Percentiles rank a stretch among this genome's conserved stretches.
Conservation (phyloP, 1,284 basidiomycete genomes). For the Clitocybe nebularis region DNA sequence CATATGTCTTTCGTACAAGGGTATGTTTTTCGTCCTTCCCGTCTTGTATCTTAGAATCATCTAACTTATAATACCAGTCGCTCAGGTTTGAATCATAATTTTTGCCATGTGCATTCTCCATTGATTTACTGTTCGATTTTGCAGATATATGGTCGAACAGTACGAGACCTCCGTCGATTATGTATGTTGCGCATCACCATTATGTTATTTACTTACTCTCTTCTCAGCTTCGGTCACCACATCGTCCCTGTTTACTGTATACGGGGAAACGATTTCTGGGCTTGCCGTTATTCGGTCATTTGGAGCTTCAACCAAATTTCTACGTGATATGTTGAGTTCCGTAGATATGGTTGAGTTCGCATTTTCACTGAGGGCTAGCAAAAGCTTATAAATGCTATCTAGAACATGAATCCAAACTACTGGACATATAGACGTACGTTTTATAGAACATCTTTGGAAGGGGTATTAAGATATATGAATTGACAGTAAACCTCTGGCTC, state of each 20-base stretch:
- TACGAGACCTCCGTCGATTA: constrained; percentile 73
- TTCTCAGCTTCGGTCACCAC: constrained; percentile 67
- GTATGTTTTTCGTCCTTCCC: constrained; percentile 43
- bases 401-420: constrained; percentile 66
- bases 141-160: constrained; percentile 69
- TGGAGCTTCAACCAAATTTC: constrained; percentile 71
- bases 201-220: not conserved
- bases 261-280: constrained; percentile 75
- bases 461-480: constrained; percentile 32
- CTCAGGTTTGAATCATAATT: too few species aligned
- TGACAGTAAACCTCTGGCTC: constrained; percentile 51
- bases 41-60: too few species aligned
- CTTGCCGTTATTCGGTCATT: constrained; percentile 76
- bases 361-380: too few species aligned
- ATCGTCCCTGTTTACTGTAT: constrained; percentile 80
- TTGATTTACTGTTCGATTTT: too few species aligned
- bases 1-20: constrained; percentile 30
- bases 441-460: constrained; percentile 45
- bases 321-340: constrained; percentile 70
- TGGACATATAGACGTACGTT: constrained; percentile 71
- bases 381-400: not conserved
- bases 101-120: too few species aligned
- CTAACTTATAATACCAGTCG: too few species aligned
- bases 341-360: constrained; percentile 74
- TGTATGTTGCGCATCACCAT: constrained; percentile 35